Conservation (phyloP, 306 rosid genomes). For the Glycine latifolia region DNA sequence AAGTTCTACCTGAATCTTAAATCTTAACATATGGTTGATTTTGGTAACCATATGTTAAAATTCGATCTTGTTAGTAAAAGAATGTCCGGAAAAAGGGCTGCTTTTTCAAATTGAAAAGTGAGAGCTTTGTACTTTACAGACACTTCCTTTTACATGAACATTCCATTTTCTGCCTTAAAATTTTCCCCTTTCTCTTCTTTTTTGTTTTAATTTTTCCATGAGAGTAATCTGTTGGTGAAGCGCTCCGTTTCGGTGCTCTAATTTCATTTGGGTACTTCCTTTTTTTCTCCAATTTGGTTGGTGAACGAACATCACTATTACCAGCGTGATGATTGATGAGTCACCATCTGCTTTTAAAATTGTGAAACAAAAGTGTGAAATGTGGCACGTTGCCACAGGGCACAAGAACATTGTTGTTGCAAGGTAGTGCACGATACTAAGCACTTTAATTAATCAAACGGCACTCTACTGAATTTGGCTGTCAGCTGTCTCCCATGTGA, state of each 20-base stretch:
- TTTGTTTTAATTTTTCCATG: background rate
- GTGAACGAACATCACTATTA: background rate
- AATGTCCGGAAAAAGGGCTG: conserved; percentile 30
- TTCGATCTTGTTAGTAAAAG: conserved; percentile 26
- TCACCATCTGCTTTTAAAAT: conserved; percentile 17
- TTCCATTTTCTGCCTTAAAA: conserved; percentile 9
- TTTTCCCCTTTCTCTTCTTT: background rate
- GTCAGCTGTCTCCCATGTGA: conserved; percentile 47
- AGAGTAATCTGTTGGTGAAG: background rate
- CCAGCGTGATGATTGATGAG: background rate
- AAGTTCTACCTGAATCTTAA: no score
- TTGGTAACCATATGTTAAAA: background rate
- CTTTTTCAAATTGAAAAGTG: conserved; percentile 26
- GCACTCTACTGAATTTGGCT: conserved; percentile 21
- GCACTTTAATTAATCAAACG: conserved; percentile 13
- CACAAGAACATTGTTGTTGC: conserved; percentile 1
- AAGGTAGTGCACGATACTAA: conserved; percentile 14
- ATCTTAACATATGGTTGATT: background rate
- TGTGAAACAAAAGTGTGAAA: conserved; percentile 29
- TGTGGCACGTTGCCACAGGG: background rate
- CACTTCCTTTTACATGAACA: conserved; percentile 32
- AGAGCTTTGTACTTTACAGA: conserved; percentile 18
- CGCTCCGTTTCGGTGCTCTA: background rate
- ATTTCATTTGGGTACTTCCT: no score
- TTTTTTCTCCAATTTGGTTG: background rate